Percentiles rank a stretch among this genome's conserved stretches.
phyloP scores from a whole-genome alignment of 176 grass and related monocot species.

The Zoysia pacifica region DNA sequence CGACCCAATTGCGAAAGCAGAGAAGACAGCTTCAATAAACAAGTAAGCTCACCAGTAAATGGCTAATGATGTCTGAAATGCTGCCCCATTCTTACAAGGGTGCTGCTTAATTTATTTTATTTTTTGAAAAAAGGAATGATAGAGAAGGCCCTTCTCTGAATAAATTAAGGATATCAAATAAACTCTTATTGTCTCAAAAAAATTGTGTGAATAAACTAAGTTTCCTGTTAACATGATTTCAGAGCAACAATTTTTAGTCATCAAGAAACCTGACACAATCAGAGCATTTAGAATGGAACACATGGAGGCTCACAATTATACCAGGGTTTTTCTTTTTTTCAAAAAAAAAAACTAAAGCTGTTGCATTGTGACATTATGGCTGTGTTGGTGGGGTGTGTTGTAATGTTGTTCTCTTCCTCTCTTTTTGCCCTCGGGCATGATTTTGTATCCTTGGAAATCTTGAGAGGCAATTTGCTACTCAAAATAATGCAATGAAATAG shows the following conservation, averaged over 20 bases:
- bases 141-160: background rate
- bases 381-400: too few species aligned
- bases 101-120: too few species aligned
- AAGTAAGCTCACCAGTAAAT: background rate
- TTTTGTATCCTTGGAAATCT: too few species aligned
- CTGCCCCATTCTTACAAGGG: too few species aligned
- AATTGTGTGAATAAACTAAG: constrained; percentile 1
- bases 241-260: background rate
- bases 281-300: background rate
- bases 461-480: too few species aligned
- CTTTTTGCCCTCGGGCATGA: too few species aligned
- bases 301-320: background rate
- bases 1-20: background rate
- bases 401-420: too few species aligned
- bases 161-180: background rate
- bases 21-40: background rate
- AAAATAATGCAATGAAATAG: too few species aligned
- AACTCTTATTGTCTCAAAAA: background rate
- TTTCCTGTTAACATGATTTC: constrained; percentile 7
- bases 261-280: background rate
- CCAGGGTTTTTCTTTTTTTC: too few species aligned
- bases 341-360: too few species aligned
- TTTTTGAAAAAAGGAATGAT: background rate
- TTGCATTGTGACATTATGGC: too few species aligned
- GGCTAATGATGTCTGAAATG: constrained; percentile 4